A percentile compares a stretch with the other conserved stretches of the same genome.
Evolutionary conservation across 73 alveolate species (phyloP).

Genomic region (Durusdinium trenchii): DNA sequence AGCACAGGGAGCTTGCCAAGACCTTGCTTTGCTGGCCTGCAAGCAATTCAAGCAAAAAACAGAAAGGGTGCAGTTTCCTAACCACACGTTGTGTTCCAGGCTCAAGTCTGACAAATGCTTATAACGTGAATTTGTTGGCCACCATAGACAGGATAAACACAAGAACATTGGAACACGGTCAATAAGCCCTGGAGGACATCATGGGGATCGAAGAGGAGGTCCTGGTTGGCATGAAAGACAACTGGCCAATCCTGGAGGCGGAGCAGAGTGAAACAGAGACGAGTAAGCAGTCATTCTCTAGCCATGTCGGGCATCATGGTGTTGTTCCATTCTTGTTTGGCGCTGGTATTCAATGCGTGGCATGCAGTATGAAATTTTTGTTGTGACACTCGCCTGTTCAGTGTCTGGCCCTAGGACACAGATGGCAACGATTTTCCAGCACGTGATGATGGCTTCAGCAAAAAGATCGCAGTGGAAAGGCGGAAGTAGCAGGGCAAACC

Average conservation of each 20-base stretch:
- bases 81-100: not conserved
- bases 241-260: slow-evolving; percentile 67
- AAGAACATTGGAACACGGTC: not conserved
- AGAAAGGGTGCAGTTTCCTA: not conserved
- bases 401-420: too few relatives aligned
- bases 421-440: too few relatives aligned
- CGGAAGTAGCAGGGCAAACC: not conserved
- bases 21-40: not conserved
- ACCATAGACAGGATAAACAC: not conserved
- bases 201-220: slow-evolving; percentile 93
- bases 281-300: not conserved
- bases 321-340: not conserved
- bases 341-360: too few relatives aligned
- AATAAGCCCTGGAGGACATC: slow-evolving; percentile 12
- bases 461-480: slow-evolving; percentile 49
- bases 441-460: too few relatives aligned
- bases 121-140: not conserved
- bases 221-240: slow-evolving; percentile 72
- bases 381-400: too few relatives aligned
- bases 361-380: too few relatives aligned
- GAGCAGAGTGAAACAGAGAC: not conserved
- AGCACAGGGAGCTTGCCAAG: not conserved
- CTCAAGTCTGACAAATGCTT: not conserved
- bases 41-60: too few relatives aligned
- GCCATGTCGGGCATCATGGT: too few relatives aligned